These are phyloP conservation scores for Dioscorea dumetorum DNA, from an alignment of 106 monocot species.

Conservation along the genomic window DNA sequence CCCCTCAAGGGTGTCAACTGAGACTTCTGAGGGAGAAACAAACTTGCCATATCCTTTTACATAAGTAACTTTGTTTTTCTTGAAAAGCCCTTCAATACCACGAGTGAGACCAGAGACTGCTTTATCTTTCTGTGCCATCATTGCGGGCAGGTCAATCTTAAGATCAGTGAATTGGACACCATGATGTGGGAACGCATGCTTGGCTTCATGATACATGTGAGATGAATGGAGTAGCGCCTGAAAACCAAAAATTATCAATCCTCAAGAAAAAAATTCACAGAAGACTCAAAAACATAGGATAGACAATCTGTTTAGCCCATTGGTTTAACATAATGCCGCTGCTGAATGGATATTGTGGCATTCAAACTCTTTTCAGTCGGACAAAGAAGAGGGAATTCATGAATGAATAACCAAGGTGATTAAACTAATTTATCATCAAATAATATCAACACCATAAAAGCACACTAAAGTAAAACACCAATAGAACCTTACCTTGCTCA, in stretches of 20 bases:
- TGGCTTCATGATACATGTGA: constrained; percentile 80
- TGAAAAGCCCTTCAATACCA: constrained; percentile 71
- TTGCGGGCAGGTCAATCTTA: constrained; percentile 65
- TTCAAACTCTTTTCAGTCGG: too few species aligned
- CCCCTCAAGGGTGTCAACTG: constrained; percentile 56
- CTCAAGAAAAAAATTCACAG: neutral
- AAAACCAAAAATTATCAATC: constrained; percentile 1
- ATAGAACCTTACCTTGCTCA: too few species aligned
- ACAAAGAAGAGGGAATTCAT: too few species aligned
- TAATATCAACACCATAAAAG: too few species aligned
- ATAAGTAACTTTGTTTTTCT: constrained; percentile 79
- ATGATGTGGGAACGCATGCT: constrained; percentile 50
- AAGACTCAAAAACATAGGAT: too few species aligned
- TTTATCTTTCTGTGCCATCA: constrained; percentile 78
- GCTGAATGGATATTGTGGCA: too few species aligned
- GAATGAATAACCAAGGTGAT: too few species aligned
- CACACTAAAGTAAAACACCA: too few species aligned
- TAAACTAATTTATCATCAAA: too few species aligned
- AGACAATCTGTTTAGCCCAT: too few species aligned
- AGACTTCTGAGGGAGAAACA: constrained; percentile 56
- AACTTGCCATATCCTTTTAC: constrained; percentile 71
- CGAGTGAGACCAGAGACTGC: constrained; percentile 63
- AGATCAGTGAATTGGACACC: constrained; percentile 59
- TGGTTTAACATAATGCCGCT: too few species aligned
- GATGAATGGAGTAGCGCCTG: constrained; percentile 77